phyloP scores from a whole-genome alignment of 257 asterid species.

The Asclepias syriaca region DNA sequence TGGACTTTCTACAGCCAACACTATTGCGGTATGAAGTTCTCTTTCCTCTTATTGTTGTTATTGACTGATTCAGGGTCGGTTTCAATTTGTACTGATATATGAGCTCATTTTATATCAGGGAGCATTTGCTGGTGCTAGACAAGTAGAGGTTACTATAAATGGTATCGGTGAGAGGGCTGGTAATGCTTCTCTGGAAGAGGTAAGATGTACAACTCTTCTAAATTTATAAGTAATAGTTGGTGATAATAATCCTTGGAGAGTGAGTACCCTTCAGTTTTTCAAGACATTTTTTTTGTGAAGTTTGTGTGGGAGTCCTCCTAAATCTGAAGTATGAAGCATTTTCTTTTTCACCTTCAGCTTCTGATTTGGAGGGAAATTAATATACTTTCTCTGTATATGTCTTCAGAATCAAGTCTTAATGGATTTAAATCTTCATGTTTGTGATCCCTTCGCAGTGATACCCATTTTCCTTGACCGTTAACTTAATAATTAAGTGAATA shows the following conservation, averaged over 20 bases:
- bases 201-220: slow-evolving; percentile 10
- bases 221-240: neutral
- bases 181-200: slow-evolving; percentile 97
- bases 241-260: neutral
- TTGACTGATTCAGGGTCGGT: slow-evolving; percentile 7
- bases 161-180: slow-evolving; percentile 99
- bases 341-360: neutral
- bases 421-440: neutral
- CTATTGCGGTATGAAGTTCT: slow-evolving; percentile 55
- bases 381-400: neutral
- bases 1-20: slow-evolving; percentile 92
- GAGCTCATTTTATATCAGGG: slow-evolving; percentile 49
- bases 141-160: slow-evolving; percentile 88
- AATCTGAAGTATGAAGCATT: neutral
- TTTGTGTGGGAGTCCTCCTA: neutral
- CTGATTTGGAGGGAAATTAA: neutral
- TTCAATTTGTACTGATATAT: slow-evolving; percentile 12
- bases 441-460: too few species aligned
- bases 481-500: neutral
- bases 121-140: slow-evolving; percentile 94
- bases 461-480: neutral
- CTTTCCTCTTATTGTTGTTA: slow-evolving; percentile 4
- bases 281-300: neutral
- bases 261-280: neutral
- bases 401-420: neutral